These are phyloP conservation scores for Lipomyces spencermartinsiae DNA, from an alignment of 805 yeast species.

Conservation along the genomic window DNA sequence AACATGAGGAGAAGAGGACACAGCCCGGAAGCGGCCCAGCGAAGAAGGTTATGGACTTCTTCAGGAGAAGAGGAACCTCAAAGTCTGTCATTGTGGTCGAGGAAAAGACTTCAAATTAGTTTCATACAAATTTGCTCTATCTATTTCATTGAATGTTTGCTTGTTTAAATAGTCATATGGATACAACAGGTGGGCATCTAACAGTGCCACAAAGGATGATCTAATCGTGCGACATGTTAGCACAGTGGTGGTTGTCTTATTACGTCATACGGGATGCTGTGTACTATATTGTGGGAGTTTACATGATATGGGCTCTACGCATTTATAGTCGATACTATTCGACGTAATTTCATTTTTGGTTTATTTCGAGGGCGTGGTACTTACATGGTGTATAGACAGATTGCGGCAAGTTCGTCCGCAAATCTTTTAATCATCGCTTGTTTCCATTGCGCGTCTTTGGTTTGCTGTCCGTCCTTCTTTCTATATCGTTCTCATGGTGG, in stretches of 20 bases:
- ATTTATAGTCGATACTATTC: background rate
- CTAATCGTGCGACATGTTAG: background rate
- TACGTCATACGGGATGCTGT: background rate
- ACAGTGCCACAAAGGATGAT: background rate
- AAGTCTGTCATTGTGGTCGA: slow-evolving; percentile 2
- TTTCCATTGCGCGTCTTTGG: background rate
- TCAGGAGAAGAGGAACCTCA: slow-evolving; percentile 26
- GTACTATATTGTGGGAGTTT: background rate
- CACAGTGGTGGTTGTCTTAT: background rate
- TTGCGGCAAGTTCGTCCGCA: background rate
- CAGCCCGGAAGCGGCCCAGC: slow-evolving; percentile 31
- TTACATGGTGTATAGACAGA: background rate
- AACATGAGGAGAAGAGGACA: slow-evolving; percentile 19
- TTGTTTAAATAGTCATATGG: background rate
- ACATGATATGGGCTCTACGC: background rate
- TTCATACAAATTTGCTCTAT: background rate
- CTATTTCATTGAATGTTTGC: background rate
- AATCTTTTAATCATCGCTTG: background rate
- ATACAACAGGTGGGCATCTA: background rate
- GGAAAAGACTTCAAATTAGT: background rate
- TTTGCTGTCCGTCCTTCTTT: background rate
- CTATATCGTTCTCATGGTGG: background rate
- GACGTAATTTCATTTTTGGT: background rate
- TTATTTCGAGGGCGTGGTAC: background rate
- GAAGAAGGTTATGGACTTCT: slow-evolving; percentile 35